Conservation (phyloP, 1,284 basidiomycete species). For the Taiwanofungus camphoratus region DNA sequence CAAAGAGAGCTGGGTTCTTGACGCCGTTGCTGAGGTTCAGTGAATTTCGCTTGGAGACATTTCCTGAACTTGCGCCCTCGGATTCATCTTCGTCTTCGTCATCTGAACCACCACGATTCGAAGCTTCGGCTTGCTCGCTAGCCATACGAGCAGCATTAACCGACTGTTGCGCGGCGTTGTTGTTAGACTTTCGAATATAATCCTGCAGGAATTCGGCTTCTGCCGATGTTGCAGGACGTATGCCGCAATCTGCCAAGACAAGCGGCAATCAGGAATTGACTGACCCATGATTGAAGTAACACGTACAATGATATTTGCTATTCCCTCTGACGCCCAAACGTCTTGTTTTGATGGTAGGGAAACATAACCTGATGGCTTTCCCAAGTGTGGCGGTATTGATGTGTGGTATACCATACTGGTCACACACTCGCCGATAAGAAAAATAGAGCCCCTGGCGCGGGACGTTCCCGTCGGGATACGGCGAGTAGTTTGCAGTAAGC, state of each 20-base stretch:
- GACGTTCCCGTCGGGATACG: constrained; percentile 88
- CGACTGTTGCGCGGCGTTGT: constrained; percentile 67
- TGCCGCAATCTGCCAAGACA: constrained; percentile 70
- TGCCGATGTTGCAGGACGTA: constrained; percentile 79
- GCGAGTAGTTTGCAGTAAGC: constrained; percentile 82
- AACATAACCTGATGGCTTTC: constrained; percentile 88
- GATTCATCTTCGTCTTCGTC: constrained; percentile 83
- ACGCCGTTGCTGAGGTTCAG: constrained; percentile 58
- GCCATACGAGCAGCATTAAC: constrained; percentile 65
- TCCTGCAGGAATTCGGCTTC: constrained; percentile 89
- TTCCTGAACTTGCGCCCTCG: constrained; percentile 56
- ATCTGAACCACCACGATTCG: constrained; percentile 55
- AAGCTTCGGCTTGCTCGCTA: constrained; percentile 52
- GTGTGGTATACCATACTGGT: constrained; percentile 84
- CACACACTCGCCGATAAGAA: constrained; percentile 86
- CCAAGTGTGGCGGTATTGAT: constrained; percentile 93
- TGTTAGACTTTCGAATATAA: constrained; percentile 85
- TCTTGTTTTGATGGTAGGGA: constrained; percentile 90
- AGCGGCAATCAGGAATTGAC: constrained; percentile 29
- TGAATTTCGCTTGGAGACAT: constrained; percentile 68
- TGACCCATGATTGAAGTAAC: constrained; percentile 23
- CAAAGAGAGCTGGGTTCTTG: constrained; percentile 47
- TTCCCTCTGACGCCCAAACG: constrained; percentile 87
- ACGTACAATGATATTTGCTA: constrained; percentile 87
- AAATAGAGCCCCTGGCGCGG: constrained; percentile 85